Conservation (phyloP, 2,329 filamentous ascomycete species). For the Berkeleyomyces rouxiae region DNA sequence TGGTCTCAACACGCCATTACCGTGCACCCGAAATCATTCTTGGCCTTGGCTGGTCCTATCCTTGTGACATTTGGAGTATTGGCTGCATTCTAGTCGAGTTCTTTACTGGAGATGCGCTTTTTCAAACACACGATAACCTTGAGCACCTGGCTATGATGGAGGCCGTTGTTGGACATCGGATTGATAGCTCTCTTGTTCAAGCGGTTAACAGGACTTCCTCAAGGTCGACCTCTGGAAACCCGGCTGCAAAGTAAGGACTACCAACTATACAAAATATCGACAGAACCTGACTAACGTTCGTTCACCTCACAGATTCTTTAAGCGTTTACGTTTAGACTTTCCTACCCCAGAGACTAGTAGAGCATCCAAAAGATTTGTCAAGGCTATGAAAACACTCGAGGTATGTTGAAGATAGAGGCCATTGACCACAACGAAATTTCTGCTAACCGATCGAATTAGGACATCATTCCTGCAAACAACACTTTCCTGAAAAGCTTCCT, state of each 20-base stretch:
- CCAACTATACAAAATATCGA: background rate
- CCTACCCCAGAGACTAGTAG: constrained; percentile 46
- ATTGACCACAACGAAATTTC: background rate
- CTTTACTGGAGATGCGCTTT: constrained; percentile 53
- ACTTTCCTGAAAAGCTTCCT: constrained; percentile 46
- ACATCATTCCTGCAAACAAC: constrained; percentile 45
- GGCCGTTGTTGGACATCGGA: constrained; percentile 41
- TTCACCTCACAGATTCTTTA: constrained; percentile 40
- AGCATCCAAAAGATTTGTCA: constrained; percentile 49
- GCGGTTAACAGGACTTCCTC: constrained; percentile 39
- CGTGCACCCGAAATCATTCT: constrained; percentile 55
- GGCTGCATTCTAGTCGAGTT: constrained; percentile 58
- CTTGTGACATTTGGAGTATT: constrained; percentile 60
- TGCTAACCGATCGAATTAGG: constrained; percentile 26
- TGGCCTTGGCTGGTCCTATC: constrained; percentile 53
- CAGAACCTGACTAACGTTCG: background rate
- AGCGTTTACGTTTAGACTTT: constrained; percentile 47
- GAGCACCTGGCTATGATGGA: constrained; percentile 67
- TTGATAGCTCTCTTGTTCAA: constrained; percentile 42
- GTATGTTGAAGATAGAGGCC: constrained; percentile 26
- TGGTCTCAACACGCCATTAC: constrained; percentile 54
- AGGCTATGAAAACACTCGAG: constrained; percentile 52
- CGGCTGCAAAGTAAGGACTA: constrained; percentile 43
- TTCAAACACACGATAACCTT: constrained; percentile 56
- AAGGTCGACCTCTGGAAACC: constrained; percentile 37